phyloP scores from a whole-genome alignment of 2,329 filamentous ascomycete genomes.

The Cladosporium velox region DNA sequence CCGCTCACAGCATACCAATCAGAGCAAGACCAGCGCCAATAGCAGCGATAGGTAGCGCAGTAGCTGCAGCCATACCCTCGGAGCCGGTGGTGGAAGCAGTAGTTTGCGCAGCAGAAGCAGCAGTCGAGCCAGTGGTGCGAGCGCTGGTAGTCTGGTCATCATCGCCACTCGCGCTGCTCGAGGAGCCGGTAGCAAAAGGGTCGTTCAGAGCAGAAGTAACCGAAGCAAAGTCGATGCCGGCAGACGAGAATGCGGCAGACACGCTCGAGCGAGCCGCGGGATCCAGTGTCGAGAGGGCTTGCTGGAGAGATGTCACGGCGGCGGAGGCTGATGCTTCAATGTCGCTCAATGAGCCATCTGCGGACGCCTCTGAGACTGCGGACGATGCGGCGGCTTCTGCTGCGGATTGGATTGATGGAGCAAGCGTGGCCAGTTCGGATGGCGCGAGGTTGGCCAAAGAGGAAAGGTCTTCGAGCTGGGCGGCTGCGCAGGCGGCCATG shows the following conservation, averaged over 20 bases:
- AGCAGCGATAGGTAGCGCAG: conserved; percentile 4
- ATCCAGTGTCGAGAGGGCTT: background rate
- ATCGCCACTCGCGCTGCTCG: background rate
- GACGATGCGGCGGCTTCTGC: conserved; percentile 1
- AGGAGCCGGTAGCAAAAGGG: background rate
- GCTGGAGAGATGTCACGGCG: background rate
- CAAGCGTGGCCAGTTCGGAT: too few relatives aligned
- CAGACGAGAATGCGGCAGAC: background rate
- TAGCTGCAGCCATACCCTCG: conserved; percentile 13
- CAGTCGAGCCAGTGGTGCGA: background rate
- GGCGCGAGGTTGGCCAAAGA: too few relatives aligned
- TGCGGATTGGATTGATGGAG: background rate
- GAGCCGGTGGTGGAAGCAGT: conserved; percentile 5
- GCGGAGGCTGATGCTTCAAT: background rate
- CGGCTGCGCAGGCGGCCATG: conserved; percentile 2
- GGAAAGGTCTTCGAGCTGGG: background rate
- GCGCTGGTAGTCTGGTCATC: background rate
- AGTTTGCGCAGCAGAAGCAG: background rate
- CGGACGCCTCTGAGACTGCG: background rate
- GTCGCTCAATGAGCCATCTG: background rate
- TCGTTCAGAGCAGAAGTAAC: background rate
- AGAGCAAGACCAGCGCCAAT: conserved; percentile 10
- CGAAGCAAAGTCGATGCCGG: background rate
- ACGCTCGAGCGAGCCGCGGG: conserved; percentile 12
- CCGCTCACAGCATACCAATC: conserved; percentile 1